Base-by-base conservation (phyloP, 176 grass and related monocot species). In the Rhynchospora breviuscula region DNA sequence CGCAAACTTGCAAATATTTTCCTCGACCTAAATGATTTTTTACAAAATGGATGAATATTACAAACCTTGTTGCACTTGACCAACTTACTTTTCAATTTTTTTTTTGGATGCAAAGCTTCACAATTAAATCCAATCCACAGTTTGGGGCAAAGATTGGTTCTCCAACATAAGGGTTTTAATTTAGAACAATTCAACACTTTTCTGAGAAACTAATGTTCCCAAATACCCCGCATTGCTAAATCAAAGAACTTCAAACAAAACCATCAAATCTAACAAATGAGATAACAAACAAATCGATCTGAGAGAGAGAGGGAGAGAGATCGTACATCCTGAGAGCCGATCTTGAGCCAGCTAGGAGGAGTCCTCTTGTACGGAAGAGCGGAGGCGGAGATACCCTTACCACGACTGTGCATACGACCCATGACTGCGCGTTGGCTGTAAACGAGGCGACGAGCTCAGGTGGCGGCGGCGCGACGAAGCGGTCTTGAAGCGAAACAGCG, bases 371-470 rank as follows among this genome's bases (percentile, higher is more conserved):
- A 93, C 59, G 94, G 94, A 18, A 97, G 84, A 40, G 94, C 94
- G 67, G 94, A 97, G 7, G 94, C 90, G 64, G 94, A 93, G 85
- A 97, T 97, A 93, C 94, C 94, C 89, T 97, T 97, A 26, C 94
- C 91, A 76, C 85, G 85, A 85, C 94, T 97, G 85, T 97, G 94
- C 94, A 97, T 97, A 59, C 94, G 94, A 64, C 94, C 94, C 94
- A 97, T 97, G 89, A 87, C 33, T 73, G 78, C 79, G 83, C 53
- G 83, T 72, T 25, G 66, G 81, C 15, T 78, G 84, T 40, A 63
- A 11, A 54, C n/a, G 58, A 35, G 70, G 9, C 21, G 40, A 13
- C 76, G 79, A 45, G 83, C 76, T 62, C 67, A 66, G 18, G 87
- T 81, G 18, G 85, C 80, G 46, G 79, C 92, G 69, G 85, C 88